Percentiles rank a stretch among this genome's conserved stretches.
Conservation (phyloP, 352 stramenopile species). For the Pythium guiyangense region DNA sequence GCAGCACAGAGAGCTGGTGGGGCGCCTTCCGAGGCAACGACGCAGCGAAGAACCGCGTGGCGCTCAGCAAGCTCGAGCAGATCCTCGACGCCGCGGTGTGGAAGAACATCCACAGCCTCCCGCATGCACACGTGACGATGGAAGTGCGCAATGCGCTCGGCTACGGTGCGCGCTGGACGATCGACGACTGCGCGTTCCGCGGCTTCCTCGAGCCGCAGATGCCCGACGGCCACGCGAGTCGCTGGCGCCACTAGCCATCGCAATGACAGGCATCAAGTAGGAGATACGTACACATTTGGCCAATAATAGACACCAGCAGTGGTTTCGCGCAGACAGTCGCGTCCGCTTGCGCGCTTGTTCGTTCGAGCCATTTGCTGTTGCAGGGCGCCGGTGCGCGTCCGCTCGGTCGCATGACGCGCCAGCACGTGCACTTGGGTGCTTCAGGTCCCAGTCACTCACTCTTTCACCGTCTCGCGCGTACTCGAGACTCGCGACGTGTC, state of each 20-base stretch:
- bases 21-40: conserved; percentile 61
- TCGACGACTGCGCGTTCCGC: conserved; percentile 50
- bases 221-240: conserved; percentile 63
- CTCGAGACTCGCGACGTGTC: too few species aligned
- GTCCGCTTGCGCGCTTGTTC: background rate
- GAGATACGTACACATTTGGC: too few species aligned
- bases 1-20: conserved; percentile 64
- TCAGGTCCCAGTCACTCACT: too few species aligned
- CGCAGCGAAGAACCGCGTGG: conserved; percentile 53
- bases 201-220: conserved; percentile 85
- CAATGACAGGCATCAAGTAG: background rate
- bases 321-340: background rate
- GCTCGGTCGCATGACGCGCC: too few species aligned
- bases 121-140: conserved; percentile 60
- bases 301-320: too few species aligned
- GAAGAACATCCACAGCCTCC: conserved; percentile 82
- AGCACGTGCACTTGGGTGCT: too few species aligned
- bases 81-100: conserved; percentile 57
- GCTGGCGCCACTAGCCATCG: conserved; percentile 54
- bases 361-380: too few species aligned
- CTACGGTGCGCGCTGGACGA: conserved; percentile 75
- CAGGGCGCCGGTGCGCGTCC: too few species aligned
- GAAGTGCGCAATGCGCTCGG: conserved; percentile 65
- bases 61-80: conserved; percentile 36
- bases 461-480: too few species aligned